These are phyloP conservation scores for Oligophagozyma castellii DNA, from an alignment of 1,139 yeast species.

Conservation along the genomic window DNA sequence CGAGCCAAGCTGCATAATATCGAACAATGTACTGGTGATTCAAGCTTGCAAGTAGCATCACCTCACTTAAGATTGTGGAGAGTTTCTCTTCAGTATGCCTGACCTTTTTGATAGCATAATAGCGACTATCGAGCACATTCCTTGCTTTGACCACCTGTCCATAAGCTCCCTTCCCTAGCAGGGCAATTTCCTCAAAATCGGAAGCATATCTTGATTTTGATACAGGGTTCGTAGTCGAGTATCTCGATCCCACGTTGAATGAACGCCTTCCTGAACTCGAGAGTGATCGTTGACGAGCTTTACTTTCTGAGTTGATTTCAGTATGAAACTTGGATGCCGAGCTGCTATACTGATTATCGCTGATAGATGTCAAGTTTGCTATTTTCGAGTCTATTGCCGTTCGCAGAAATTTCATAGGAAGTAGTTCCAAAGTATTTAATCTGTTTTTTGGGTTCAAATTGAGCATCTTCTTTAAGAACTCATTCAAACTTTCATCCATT, in stretches of 20 bases:
- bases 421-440: slow-evolving; percentile 68
- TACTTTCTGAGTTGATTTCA: slow-evolving; percentile 4
- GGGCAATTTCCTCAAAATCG: slow-evolving; percentile 89
- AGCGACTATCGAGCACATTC: slow-evolving; percentile 83
- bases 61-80: slow-evolving; percentile 77
- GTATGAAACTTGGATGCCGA: slow-evolving; percentile 5
- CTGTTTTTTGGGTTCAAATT: slow-evolving; percentile 56
- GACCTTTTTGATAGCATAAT: slow-evolving; percentile 87
- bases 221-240: slow-evolving; percentile 21
- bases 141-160: slow-evolving; percentile 96
- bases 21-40: slow-evolving; percentile 94
- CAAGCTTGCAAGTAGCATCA: slow-evolving; percentile 75
- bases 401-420: slow-evolving; percentile 71
- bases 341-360: slow-evolving; percentile 4
- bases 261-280: slow-evolving; percentile 26
- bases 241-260: slow-evolving; percentile 27
- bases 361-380: slow-evolving; percentile 10
- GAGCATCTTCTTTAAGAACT: slow-evolving; percentile 54
- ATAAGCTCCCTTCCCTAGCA: slow-evolving; percentile 90
- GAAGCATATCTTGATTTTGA: slow-evolving; percentile 46
- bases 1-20: slow-evolving; percentile 96
- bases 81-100: slow-evolving; percentile 70
- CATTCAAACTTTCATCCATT: slow-evolving; percentile 43
- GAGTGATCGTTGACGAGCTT: slow-evolving; percentile 14
- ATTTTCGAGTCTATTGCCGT: slow-evolving; percentile 38